Conservation (phyloP, 768 basidiomycete species). For the Mycena rosella region DNA sequence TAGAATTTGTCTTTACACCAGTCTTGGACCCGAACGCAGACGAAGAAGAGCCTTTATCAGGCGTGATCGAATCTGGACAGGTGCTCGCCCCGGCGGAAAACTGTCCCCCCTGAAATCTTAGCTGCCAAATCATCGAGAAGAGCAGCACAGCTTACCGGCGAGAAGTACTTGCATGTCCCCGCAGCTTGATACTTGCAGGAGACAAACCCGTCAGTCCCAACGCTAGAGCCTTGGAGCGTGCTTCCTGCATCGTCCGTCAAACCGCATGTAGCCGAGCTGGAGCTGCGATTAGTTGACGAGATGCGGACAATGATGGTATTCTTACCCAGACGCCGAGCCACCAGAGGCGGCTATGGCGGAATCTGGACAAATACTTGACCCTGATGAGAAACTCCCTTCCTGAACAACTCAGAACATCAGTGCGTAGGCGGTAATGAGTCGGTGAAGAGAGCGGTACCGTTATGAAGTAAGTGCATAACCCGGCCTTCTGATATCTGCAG, state of each 20-base stretch:
- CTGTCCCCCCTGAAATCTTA: neutral
- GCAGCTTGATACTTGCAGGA: neutral
- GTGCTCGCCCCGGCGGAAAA: constrained; percentile 19
- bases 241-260: neutral
- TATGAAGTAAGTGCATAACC: neutral
- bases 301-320: no score
- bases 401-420: neutral
- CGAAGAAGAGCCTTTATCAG: neutral
- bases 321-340: no score
- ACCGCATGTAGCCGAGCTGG: neutral
- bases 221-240: neutral
- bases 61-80: constrained; percentile 9
- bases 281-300: neutral
- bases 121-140: no score
- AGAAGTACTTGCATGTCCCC: constrained; percentile 3
- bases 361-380: constrained; percentile 1
- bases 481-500: neutral
- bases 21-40: no score
- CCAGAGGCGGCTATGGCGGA: neutral
- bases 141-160: neutral
- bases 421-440: neutral
- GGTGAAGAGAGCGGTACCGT: neutral
- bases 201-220: constrained; percentile 2
- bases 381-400: neutral
- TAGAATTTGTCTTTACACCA: no score